Conservation (phyloP, 306 rosid species). For the Rosa rugosa region DNA sequence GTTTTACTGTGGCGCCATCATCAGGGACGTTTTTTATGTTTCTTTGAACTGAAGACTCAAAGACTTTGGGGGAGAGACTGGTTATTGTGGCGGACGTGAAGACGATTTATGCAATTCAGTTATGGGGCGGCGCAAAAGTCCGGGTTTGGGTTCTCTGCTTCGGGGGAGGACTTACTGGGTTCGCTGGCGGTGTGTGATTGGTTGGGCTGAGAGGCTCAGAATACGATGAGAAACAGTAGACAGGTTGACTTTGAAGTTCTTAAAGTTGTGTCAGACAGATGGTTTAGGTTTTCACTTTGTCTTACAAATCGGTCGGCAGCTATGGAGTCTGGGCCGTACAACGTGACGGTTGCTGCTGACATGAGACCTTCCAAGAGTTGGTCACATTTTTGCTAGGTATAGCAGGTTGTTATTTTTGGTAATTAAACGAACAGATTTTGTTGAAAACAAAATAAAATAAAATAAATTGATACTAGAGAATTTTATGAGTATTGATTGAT, state of each 20-base stretch:
- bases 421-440: too few species aligned
- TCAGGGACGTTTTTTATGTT: background rate
- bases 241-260: background rate
- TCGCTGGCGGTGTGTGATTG: slow-evolving; percentile 5
- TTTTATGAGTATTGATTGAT: background rate
- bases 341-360: slow-evolving; percentile 3
- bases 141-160: slow-evolving; percentile 1
- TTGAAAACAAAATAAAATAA: background rate
- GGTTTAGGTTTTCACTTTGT: background rate
- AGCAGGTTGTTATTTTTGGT: background rate
- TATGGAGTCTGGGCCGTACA: background rate
- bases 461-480: too few species aligned
- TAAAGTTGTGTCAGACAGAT: background rate
- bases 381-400: background rate
- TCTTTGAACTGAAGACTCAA: background rate
- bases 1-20: slow-evolving; percentile 3
- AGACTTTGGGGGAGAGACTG: background rate
- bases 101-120: background rate
- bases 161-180: background rate
- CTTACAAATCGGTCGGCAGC: background rate
- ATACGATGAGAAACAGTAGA: background rate
- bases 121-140: background rate
- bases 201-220: background rate
- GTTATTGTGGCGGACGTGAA: slow-evolving; percentile 2
- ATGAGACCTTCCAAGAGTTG: background rate